Percentiles rank a stretch among this genome's conserved stretches.
phyloP scores from a whole-genome alignment of 1,284 basidiomycete genomes.

The Melanopsichium pennsylvanicum region DNA sequence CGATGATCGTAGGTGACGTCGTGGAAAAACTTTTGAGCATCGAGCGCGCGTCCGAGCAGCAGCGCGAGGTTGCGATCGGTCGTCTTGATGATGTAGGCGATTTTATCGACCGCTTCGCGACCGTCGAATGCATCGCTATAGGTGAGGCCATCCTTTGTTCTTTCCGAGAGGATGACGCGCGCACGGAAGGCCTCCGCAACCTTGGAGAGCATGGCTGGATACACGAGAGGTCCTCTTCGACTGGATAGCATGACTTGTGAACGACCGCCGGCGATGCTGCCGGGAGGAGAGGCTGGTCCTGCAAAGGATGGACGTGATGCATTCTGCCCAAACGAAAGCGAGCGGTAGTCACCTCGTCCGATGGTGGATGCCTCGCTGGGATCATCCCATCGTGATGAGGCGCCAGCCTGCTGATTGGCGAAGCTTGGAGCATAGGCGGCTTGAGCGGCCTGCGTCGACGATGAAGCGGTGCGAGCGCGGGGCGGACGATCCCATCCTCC shows the following conservation, averaged over 20 bases:
- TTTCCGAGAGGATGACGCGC: conserved; percentile 79
- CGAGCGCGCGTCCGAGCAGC: conserved; percentile 89
- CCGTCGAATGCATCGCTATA: conserved; percentile 98
- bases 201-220: conserved; percentile 90
- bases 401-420: conserved; percentile 22
- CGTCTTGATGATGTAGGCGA: conserved; percentile 97
- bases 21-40: conserved; percentile 99
- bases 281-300: conserved; percentile 31
- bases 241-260: conserved; percentile 5
- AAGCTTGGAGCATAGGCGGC: conserved; percentile 45
- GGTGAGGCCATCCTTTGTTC: conserved; percentile 90
- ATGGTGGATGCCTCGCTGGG: conserved; percentile 24
- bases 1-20: conserved; percentile 99
- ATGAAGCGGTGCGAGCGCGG: conserved; percentile 49
- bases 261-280: conserved; percentile 27
- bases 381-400: conserved; percentile 19
- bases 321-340: conserved; percentile 42
- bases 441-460: conserved; percentile 54
- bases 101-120: conserved; percentile 92
- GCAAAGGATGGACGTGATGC: conserved; percentile 25
- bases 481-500: conserved; percentile 43
- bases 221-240: conserved; percentile 71
- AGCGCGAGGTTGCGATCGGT: conserved; percentile 95
- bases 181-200: conserved; percentile 92
- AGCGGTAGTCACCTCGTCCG: conserved; percentile 38